A percentile compares a stretch with the other conserved stretches of the same genome.
phyloP scores from a whole-genome alignment of 371 early-diverging fungal species.

The Gilbertella persicaria region DNA sequence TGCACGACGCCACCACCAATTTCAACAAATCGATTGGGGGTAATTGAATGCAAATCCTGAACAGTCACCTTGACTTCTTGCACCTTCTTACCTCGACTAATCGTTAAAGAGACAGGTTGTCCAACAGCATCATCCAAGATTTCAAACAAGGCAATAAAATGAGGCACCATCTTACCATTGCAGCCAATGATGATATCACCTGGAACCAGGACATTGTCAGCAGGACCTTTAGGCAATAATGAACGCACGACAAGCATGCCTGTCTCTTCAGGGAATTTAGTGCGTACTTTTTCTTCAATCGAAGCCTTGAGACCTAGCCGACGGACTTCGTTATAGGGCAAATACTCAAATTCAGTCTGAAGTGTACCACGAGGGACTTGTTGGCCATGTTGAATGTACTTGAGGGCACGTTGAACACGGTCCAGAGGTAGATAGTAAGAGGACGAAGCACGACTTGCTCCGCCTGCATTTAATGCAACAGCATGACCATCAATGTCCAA shows the following conservation, averaged over 20 bases:
- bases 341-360: conserved; percentile 70
- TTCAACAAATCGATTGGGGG: conserved; percentile 77
- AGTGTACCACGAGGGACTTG: conserved; percentile 80
- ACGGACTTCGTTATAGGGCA: conserved; percentile 66
- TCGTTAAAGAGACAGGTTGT: conserved; percentile 50
- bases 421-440: conserved; percentile 63
- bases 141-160: conserved; percentile 71
- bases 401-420: conserved; percentile 45
- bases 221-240: conserved; percentile 76
- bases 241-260: conserved; percentile 78
- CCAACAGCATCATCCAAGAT: conserved; percentile 74
- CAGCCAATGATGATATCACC: conserved; percentile 76
- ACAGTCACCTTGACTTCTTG: conserved; percentile 55
- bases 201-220: conserved; percentile 61
- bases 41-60: conserved; percentile 81
- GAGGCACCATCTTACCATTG: conserved; percentile 64
- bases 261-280: conserved; percentile 54
- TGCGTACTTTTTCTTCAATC: conserved; percentile 67
- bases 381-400: conserved; percentile 54
- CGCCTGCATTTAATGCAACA: conserved; percentile 72
- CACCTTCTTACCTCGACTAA: conserved; percentile 73
- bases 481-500: conserved; percentile 71
- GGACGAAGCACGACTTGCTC: conserved; percentile 58
- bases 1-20: conserved; percentile 88
- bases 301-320: conserved; percentile 59